Conservation (phyloP, 2,329 filamentous ascomycete genomes). For the Cladophialophora yegresii region DNA sequence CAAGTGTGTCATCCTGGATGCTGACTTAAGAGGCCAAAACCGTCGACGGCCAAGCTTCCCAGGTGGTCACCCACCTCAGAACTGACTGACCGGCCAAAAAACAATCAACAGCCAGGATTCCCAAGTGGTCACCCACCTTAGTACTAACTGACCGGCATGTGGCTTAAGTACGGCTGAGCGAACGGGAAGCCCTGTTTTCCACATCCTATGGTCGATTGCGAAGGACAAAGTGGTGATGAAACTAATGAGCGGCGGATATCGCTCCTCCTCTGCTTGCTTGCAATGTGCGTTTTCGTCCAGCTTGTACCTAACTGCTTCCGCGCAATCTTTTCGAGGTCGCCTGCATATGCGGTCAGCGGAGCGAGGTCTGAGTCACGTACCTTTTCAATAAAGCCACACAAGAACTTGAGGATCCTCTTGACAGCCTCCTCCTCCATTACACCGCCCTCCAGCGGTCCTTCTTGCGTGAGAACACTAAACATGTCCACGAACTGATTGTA, state of each 20-base stretch:
- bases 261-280: not conserved
- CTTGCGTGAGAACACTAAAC: slow-evolving; percentile 89
- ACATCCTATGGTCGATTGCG: slow-evolving; percentile 33
- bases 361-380: slow-evolving; percentile 52
- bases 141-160: slow-evolving; percentile 9
- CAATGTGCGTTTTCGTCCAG: not conserved
- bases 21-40: no score
- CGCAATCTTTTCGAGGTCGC: not conserved
- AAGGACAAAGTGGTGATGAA: slow-evolving; percentile 5
- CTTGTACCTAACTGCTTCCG: not conserved
- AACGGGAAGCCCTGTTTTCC: slow-evolving; percentile 27
- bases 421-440: slow-evolving; percentile 74
- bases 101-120: slow-evolving; percentile 11
- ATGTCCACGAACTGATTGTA: slow-evolving; percentile 99
- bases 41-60: no score
- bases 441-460: slow-evolving; percentile 60
- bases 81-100: not conserved
- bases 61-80: no score
- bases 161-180: slow-evolving; percentile 11
- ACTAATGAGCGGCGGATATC: not conserved
- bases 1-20: no score
- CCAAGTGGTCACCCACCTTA: slow-evolving; percentile 10
- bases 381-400: slow-evolving; percentile 97
- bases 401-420: slow-evolving; percentile 82
- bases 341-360: not conserved